Percentiles rank a stretch among this genome's conserved stretches.
Evolutionary conservation across 192 early-diverging fungal genomes (phyloP).

Genomic region (Backusella tuberculispora): DNA sequence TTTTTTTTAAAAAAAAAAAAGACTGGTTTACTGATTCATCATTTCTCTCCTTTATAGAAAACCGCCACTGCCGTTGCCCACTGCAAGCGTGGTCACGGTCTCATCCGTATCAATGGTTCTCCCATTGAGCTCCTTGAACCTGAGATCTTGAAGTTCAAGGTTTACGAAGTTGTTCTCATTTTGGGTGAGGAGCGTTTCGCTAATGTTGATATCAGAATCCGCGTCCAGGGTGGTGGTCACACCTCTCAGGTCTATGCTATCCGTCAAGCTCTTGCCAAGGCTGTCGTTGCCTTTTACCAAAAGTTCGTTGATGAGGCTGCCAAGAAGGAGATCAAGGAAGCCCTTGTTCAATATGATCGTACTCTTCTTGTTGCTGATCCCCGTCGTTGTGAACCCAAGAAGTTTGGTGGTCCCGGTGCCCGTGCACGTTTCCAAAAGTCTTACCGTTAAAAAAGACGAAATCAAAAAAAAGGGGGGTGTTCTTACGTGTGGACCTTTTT

Average conservation of each 20-base stretch:
- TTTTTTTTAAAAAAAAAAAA: background rate
- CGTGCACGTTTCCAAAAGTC: conserved; percentile 94
- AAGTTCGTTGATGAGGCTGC: conserved; percentile 99
- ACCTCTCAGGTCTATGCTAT: conserved; percentile 98
- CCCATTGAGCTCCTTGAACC: conserved; percentile 97
- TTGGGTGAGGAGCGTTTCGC: conserved; percentile 97
- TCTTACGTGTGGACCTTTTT: conserved; percentile 14
- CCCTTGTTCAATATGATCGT: conserved; percentile 90
- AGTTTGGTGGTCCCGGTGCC: conserved; percentile 99
- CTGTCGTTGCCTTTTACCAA: conserved; percentile 98
- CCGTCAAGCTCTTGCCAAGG: conserved; percentile 99
- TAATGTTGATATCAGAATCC: conserved; percentile 95
- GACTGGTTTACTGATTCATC: background rate
- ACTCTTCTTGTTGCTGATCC: conserved; percentile 98
- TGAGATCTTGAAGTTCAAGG: conserved; percentile 96
- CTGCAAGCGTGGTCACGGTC: conserved; percentile 97
- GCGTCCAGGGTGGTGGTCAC: conserved; percentile 95
- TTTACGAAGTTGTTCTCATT: conserved; percentile 97
- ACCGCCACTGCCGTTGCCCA: conserved; percentile 99
- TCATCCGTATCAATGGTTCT: conserved; percentile 97
- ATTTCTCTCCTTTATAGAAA: conserved; percentile 61
- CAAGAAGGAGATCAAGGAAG: conserved; percentile 99
- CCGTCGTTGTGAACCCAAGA: conserved; percentile 99
- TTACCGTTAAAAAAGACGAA: conserved; percentile 70
- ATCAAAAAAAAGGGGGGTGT: background rate